Conservation (phyloP, 495 filamentous ascomycete genomes). For the Parathielavia hyrcaniae region DNA sequence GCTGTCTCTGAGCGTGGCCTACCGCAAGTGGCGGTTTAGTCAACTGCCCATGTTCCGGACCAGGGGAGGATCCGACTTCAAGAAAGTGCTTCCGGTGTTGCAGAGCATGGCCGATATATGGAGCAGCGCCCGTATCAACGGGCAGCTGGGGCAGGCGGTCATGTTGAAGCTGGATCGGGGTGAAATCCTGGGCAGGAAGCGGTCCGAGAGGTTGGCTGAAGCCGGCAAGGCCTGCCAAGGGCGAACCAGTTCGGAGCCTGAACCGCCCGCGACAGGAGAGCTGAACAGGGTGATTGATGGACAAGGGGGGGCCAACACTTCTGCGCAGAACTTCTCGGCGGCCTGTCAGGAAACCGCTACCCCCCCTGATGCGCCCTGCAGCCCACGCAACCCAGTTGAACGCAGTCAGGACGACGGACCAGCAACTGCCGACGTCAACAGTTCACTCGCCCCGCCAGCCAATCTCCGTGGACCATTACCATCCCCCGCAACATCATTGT, state of each 20-base stretch:
- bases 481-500: neutral
- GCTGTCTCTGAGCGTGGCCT: constrained; percentile 62
- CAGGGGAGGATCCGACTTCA: constrained; percentile 55
- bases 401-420: neutral
- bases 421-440: neutral
- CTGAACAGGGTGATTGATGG: neutral
- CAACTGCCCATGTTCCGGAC: constrained; percentile 56
- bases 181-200: neutral
- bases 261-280: neutral
- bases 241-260: neutral
- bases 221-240: too few relatives aligned
- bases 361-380: neutral
- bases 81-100: constrained; percentile 51
- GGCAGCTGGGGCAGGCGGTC: constrained; percentile 46
- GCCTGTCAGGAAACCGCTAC: neutral
- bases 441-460: neutral
- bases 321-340: neutral
- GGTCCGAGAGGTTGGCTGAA: neutral
- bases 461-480: neutral
- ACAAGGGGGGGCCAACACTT: neutral
- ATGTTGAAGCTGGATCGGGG: constrained; percentile 20
- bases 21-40: constrained; percentile 63
- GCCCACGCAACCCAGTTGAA: neutral
- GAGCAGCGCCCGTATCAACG: constrained; percentile 58
- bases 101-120: constrained; percentile 52